Base-by-base conservation (phyloP, 176 grass and related monocot genomes). In the Carex kokanica region DNA sequence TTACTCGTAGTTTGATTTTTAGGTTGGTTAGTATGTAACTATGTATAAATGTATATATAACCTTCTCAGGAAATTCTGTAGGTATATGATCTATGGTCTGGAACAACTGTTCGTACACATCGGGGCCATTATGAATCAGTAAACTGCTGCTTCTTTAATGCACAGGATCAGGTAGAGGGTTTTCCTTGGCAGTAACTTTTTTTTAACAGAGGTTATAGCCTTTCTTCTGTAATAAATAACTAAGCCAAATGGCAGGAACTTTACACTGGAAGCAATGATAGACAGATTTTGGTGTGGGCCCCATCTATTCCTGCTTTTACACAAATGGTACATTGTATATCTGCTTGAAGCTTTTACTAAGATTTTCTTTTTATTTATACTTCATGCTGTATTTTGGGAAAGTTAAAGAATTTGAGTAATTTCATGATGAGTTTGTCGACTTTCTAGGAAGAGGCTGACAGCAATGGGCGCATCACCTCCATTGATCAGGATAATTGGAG, bases 281-380 rank as follows among this genome's bases (percentile, higher is more conserved):
- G 92, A 65, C 95, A 98, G 82, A 98, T 98, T 87, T 93, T 98
- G 83, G 92, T 98, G 84, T 98, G 92, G 95, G 90, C 95, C 83
- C 89, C 92, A 34, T 85, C 87, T 14, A 88, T 72, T 84, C 88
- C 92, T 69, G 54, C 86, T 64, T 85, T 85, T 84, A 88, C 81
- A 79, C 84, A 91, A 90, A 87, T 91, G 92, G 95, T 98, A 95
- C 51, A 17, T 75, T 54, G n/a, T 47, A n/a, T 25, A 27, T 60
- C 20, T 70, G 13, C 55, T 64, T 79, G 49, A 57, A 36, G 7
- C 24, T 52, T 40, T 62, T 34, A 54, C 36, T 41, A 13, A 2
- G 45, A 49, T 60, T 81, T 81, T 79, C 45, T 8, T 36, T 60
- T 67, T 52, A 23, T 70, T 9, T 82, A 45, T 49, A 57, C 21